Conservation (phyloP, 1,284 basidiomycete genomes). For the Cerioporus squamosus region DNA sequence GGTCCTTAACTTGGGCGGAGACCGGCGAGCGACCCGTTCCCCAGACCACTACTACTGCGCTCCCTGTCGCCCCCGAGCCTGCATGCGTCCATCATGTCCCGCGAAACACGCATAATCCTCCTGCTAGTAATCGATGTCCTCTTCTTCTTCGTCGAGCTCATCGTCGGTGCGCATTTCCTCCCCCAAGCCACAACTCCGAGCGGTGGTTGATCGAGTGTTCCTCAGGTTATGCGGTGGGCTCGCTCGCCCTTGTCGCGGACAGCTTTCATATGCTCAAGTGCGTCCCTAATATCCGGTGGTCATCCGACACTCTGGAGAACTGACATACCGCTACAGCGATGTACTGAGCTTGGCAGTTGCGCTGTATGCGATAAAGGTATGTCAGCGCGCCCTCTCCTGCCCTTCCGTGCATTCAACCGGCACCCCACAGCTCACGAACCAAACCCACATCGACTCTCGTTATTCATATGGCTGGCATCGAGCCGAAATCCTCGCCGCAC, state of each 20-base stretch:
- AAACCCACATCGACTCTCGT: constrained; percentile 56
- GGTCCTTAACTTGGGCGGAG: constrained; percentile 1
- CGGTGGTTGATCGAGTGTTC: constrained; percentile 5
- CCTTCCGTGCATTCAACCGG: constrained; percentile 8
- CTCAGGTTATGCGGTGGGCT: constrained; percentile 91
- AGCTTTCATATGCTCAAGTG: constrained; percentile 99
- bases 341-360: constrained; percentile 95
- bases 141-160: constrained; percentile 95
- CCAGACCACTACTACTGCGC: background rate
- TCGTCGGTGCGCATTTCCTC: constrained; percentile 59
- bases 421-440: constrained; percentile 54
- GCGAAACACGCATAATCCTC: constrained; percentile 78
- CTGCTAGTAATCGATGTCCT: constrained; percentile 84
- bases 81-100: constrained; percentile 53
- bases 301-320: background rate
- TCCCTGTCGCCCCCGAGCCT: constrained; percentile 3
- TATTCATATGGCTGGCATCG: constrained; percentile 98
- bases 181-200: background rate
- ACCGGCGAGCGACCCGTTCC: background rate
- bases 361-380: constrained; percentile 93
- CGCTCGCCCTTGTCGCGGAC: constrained; percentile 94
- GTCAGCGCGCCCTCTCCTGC: constrained; percentile 15
- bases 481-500: constrained; percentile 96
- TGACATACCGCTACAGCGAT: constrained; percentile 59
- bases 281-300: constrained; percentile 25